These are phyloP conservation scores for Colletotrichum zoysiae DNA, from an alignment of 2,329 filamentous ascomycete species.

Conservation along the genomic window DNA sequence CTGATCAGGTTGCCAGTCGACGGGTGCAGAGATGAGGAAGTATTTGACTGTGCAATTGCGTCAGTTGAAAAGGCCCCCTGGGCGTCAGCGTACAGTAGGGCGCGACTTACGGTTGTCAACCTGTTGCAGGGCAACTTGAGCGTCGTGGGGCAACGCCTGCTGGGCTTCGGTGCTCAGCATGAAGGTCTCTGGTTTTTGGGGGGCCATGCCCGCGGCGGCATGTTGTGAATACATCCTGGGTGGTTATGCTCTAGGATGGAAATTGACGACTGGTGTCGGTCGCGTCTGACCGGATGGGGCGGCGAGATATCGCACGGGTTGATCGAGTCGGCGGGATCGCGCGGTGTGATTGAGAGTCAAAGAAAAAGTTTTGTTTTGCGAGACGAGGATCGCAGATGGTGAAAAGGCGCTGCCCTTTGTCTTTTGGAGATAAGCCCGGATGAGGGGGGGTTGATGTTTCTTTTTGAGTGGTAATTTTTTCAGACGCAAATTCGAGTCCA, in stretches of 20 bases:
- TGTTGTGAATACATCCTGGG: slow-evolving; percentile 83
- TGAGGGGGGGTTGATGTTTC: slow-evolving; percentile 12
- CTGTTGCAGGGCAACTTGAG: slow-evolving; percentile 96
- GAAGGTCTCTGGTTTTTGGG: slow-evolving; percentile 98
- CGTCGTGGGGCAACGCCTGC: slow-evolving; percentile 94
- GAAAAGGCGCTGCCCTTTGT: slow-evolving; percentile 43
- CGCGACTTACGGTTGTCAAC: slow-evolving; percentile 88
- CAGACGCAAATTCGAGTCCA: slow-evolving; percentile 58
- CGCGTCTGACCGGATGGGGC: slow-evolving; percentile 40
- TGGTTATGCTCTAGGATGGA: slow-evolving; percentile 15
- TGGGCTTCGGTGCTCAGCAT: slow-evolving; percentile 98
- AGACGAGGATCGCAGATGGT: slow-evolving; percentile 22
- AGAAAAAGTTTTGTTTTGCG: slow-evolving; percentile 6
- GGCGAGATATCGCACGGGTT: slow-evolving; percentile 21
- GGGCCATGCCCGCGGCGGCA: slow-evolving; percentile 85
- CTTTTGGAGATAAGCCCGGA: slow-evolving; percentile 15
- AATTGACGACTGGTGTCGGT: slow-evolving; percentile 41
- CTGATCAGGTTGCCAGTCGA: slow-evolving; percentile 97
- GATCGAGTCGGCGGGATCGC: slow-evolving; percentile 21
- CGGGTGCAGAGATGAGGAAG: slow-evolving; percentile 97
- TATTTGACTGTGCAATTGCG: slow-evolving; percentile 82
- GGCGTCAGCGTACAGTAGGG: background rate
- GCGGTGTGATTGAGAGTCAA: slow-evolving; percentile 26
- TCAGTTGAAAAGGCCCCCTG: slow-evolving; percentile 44
- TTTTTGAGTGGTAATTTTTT: slow-evolving; percentile 31